Conservation (phyloP, 768 basidiomycete genomes). For the Auriculariales sp. region DNA sequence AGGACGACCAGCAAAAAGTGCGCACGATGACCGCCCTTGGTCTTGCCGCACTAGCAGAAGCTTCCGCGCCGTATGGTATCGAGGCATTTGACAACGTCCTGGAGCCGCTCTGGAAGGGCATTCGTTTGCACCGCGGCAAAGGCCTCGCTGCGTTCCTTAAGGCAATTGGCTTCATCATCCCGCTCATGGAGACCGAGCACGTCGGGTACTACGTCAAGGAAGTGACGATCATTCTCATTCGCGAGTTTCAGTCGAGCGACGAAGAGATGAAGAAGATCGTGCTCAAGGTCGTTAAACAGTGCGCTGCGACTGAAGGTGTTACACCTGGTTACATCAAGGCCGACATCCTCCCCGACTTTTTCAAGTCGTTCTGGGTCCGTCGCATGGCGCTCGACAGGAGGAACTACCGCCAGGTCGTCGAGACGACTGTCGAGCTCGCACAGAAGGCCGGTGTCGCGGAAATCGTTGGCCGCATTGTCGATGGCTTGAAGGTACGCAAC, state of each 20-base stretch:
- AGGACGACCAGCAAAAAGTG: constrained; percentile 93
- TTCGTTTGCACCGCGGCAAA: constrained; percentile 89
- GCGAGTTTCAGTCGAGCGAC: constrained; percentile 97
- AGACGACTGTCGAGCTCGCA: constrained; percentile 96
- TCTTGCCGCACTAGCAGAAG: constrained; percentile 89
- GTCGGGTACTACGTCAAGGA: constrained; percentile 99
- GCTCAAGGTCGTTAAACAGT: constrained; percentile 96
- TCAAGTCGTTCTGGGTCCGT: constrained; percentile 97
- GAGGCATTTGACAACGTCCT: constrained; percentile 97
- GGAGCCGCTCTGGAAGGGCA: constrained; percentile 88
- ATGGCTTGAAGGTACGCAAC: constrained; percentile 54
- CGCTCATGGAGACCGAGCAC: constrained; percentile 99
- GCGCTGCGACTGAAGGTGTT: constrained; percentile 96
- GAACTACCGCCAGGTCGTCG: constrained; percentile 94
- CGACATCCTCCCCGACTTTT: constrained; percentile 97
- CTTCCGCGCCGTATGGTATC: constrained; percentile 96
- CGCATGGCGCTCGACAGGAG: constrained; percentile 95
- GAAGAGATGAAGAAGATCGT: constrained; percentile 99
- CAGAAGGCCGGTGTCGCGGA: constrained; percentile 95
- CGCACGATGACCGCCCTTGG: constrained; percentile 90
- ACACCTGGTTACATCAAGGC: constrained; percentile 91
- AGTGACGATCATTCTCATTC: constrained; percentile 90
- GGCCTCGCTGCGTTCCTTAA: constrained; percentile 91
- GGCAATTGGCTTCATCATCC: constrained; percentile 98
- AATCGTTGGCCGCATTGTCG: constrained; percentile 79